These are phyloP conservation scores for Lavandula angustifolia DNA, from an alignment of 257 asterid species.

Conservation along the genomic window DNA sequence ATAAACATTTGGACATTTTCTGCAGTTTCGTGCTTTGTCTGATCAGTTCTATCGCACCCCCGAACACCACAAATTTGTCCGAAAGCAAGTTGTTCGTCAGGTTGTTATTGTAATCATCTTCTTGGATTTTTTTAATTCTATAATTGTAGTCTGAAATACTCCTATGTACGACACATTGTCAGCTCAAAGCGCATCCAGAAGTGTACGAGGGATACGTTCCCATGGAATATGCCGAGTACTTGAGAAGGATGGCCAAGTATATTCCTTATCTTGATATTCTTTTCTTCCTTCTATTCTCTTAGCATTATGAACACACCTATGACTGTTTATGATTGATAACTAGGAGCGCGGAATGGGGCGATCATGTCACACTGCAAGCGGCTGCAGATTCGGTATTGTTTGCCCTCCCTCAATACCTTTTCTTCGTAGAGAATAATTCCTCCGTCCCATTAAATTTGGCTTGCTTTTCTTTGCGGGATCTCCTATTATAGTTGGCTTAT, in stretches of 20 bases:
- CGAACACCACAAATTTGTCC: conserved; percentile 91
- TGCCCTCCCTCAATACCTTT: conserved; percentile 18
- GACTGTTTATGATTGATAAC: conserved; percentile 32
- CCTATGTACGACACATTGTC: conserved; percentile 37
- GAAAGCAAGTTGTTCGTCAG: conserved; percentile 88
- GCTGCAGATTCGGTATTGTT: conserved; percentile 84
- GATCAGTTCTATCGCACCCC: conserved; percentile 89
- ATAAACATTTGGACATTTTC: no score
- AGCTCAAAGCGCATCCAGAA: conserved; percentile 85
- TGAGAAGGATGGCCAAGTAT: conserved; percentile 77
- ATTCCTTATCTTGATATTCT: conserved; percentile 27
- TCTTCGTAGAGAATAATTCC: no score
- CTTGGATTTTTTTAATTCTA: conserved; percentile 15
- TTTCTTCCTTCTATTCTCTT: conserved; percentile 3
- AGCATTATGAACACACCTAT: conserved; percentile 20
- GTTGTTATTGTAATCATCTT: conserved; percentile 35
- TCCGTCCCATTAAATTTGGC: no score
- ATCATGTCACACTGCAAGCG: conserved; percentile 98
- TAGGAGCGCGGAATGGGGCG: conserved; percentile 97
- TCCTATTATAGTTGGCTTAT: no score
- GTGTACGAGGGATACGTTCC: conserved; percentile 93
- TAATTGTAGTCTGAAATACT: conserved; percentile 22
- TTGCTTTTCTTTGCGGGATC: no score
- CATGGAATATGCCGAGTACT: conserved; percentile 80
- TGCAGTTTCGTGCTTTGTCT: conserved; percentile 84